phyloP scores from a whole-genome alignment of 2,329 filamentous ascomycete genomes.

The Colletotrichum ledebouriae region DNA sequence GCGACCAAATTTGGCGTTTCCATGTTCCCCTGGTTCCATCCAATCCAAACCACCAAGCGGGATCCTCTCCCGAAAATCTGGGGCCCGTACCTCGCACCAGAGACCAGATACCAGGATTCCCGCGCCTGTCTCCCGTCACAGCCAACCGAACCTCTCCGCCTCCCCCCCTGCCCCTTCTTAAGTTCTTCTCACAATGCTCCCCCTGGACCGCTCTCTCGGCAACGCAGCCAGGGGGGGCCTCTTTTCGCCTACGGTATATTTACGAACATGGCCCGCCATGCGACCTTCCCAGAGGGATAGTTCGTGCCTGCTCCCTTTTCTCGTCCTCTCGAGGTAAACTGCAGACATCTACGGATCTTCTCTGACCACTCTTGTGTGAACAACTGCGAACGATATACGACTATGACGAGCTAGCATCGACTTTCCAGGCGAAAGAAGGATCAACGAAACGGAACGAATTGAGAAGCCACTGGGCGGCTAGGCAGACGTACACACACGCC shows the following conservation, averaged over 20 bases:
- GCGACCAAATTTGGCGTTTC: constrained; percentile 4
- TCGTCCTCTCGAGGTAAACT: constrained; percentile 3
- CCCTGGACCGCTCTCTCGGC: constrained; percentile 13
- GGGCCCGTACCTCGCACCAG: constrained; percentile 13
- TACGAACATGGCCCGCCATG: constrained; percentile 25
- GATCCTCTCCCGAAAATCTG: constrained; percentile 31
- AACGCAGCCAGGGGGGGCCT: background rate
- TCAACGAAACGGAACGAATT: constrained; percentile 8
- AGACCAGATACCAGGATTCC: constrained; percentile 19
- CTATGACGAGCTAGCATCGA: constrained; percentile 18
- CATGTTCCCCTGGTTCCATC: background rate
- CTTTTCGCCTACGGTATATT: constrained; percentile 17
- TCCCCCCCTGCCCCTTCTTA: background rate
- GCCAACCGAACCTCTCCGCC: constrained; percentile 13
- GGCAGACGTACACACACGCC: background rate
- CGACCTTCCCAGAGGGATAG: background rate
- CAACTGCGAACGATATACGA: constrained; percentile 2
- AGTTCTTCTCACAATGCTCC: background rate
- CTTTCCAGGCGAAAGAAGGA: background rate
- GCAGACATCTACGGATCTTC: background rate
- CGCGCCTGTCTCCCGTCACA: constrained; percentile 21
- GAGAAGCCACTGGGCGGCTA: constrained; percentile 3
- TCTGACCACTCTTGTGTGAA: background rate
- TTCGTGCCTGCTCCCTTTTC: constrained; percentile 11
- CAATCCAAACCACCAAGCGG: constrained; percentile 19